Percentiles rank a stretch among this genome's conserved stretches.
Conservation (phyloP, 2,329 filamentous ascomycete genomes). For the Periconia sp. region DNA sequence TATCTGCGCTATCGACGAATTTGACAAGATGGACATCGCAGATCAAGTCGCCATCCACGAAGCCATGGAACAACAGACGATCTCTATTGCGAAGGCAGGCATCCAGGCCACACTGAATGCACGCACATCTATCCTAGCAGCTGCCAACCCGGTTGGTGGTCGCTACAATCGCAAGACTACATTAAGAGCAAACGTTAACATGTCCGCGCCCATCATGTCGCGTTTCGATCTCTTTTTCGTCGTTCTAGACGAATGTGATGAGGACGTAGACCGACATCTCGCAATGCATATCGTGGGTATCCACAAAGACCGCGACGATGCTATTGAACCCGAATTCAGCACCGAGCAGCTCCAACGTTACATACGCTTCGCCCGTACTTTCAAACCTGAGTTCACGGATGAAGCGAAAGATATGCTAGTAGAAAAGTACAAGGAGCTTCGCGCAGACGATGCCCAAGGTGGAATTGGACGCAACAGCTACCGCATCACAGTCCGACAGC, state of each 20-base stretch:
- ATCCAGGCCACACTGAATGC: slow-evolving; percentile 98
- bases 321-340: slow-evolving; percentile 89
- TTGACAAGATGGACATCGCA: slow-evolving; percentile 98
- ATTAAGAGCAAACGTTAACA: slow-evolving; percentile 93
- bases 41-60: slow-evolving; percentile 99
- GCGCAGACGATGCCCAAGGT: slow-evolving; percentile 90
- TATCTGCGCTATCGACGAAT: slow-evolving; percentile 98
- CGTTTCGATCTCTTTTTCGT: slow-evolving; percentile 99
- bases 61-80: slow-evolving; percentile 99
- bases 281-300: slow-evolving; percentile 94
- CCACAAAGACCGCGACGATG: slow-evolving; percentile 90
- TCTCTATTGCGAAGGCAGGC: slow-evolving; percentile 97
- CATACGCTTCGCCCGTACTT: slow-evolving; percentile 94
- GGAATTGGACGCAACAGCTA: slow-evolving; percentile 95
- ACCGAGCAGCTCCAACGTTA: slow-evolving; percentile 97
- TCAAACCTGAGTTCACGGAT: slow-evolving; percentile 88
- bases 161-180: slow-evolving; percentile 98
- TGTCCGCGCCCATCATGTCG: slow-evolving; percentile 99
- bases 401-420: slow-evolving; percentile 87
- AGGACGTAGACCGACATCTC: slow-evolving; percentile 85
- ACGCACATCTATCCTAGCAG: slow-evolving; percentile 91
- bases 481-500: slow-evolving; percentile 93
- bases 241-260: slow-evolving; percentile 95
- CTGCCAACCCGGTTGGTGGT: slow-evolving; percentile 93
- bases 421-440: slow-evolving; percentile 91